phyloP scores from a whole-genome alignment of 805 yeast genomes.

The Kazachstania taianensis region DNA sequence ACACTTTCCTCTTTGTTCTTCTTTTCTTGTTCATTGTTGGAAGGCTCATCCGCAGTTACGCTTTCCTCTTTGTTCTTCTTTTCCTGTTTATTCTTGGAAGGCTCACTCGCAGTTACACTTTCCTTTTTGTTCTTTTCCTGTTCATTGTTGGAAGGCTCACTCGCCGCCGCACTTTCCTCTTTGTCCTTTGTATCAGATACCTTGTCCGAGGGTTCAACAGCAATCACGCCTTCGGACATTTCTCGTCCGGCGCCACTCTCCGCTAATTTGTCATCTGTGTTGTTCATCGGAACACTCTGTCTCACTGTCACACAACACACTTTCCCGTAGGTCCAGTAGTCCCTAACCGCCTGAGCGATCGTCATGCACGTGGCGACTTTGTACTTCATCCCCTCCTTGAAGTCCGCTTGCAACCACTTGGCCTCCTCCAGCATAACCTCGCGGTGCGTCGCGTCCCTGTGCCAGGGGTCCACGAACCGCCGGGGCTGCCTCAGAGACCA shows the following conservation, averaged over 20 bases:
- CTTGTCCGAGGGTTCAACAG: background rate
- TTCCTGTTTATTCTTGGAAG: background rate
- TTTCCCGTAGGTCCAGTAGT: constrained; percentile 72
- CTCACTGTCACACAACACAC: constrained; percentile 8
- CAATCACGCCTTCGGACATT: background rate
- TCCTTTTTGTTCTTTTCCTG: constrained; percentile 1
- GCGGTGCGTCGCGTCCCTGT: constrained; percentile 48
- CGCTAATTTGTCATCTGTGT: background rate
- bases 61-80: background rate
- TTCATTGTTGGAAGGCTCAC: too few species aligned
- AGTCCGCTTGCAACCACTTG: constrained; percentile 75
- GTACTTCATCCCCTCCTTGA: constrained; percentile 57
- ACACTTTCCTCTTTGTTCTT: background rate
- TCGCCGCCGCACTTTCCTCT: background rate
- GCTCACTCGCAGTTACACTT: too few species aligned
- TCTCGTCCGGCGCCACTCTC: background rate
- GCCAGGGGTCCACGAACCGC: constrained; percentile 56
- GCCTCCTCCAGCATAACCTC: constrained; percentile 66
- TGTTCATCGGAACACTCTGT: too few species aligned
- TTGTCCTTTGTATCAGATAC: too few species aligned
- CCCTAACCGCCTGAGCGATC: constrained; percentile 63
- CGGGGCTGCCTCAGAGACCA: constrained; percentile 90
- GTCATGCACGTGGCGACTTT: constrained; percentile 60
- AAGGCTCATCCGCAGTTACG: background rate
- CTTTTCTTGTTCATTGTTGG: background rate